Base-by-base conservation (phyloP, 108 stramenopile species). In the Cyclotella baltica region DNA sequence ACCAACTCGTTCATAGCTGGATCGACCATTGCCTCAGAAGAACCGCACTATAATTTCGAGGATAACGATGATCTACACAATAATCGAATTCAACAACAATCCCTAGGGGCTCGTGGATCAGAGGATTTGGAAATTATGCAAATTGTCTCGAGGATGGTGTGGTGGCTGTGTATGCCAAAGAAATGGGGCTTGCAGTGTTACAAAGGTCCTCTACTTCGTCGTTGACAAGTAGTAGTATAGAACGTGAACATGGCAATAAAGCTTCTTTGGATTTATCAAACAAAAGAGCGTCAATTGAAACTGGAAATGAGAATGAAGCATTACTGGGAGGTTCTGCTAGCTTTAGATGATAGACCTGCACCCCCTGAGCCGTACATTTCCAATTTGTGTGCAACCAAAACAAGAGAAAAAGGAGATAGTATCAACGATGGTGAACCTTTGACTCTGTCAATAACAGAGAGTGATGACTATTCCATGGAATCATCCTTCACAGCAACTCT, bases 101-200 rank as follows among this genome's bases (percentile, higher is more conserved):
- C 68, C 29, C 66, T 68, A 53, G 83, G 84, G 57, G 93, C 93
- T 11, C 89, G 90, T 73, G 78, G 83, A 48, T 94, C 92, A 75
- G 71, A 18, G 63, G 59, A 27, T 62, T 94, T 58, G 76, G 78
- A 43, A 84, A 92, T 47, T 92, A 94, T 76, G 85, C 88, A 19
- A 72, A 89, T 61, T 94, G 89, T 65, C 72, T 94, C 16, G 74
- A 88, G 25, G 72, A 64, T 15, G 52, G 56, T 62, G 43, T 19
- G 4, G 36, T 27, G 35, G 10, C 38, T 36, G 27, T 15, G 30
- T 25, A 16, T 0, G 62, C n/a, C 20, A 50, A 73, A 2, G 37
- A 23, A 36, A 28, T 20, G 6, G 61, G 15, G 13, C 27, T 1
- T 37, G 36, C 57, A 30, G 10, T 51, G 15, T 30, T 52, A 10